Percentiles rank a stretch among this genome's conserved stretches.
Conservation (phyloP, 352 stramenopile species). For the Phytophthora europaea region DNA sequence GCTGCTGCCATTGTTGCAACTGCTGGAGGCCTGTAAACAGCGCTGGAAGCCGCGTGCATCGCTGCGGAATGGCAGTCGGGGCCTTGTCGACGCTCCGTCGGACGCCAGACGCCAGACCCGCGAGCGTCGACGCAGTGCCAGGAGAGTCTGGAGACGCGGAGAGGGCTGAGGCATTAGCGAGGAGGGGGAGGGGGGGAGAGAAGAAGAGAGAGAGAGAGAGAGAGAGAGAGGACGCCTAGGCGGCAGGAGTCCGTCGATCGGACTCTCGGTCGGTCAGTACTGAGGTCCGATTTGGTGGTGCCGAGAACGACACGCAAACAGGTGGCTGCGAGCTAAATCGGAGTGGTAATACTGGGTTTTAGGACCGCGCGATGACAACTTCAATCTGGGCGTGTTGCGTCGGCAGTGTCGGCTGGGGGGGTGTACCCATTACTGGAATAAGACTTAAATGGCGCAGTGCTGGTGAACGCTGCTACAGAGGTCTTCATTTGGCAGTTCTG, state of each 20-base stretch:
- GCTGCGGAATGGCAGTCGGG: constrained; percentile 9
- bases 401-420: neutral
- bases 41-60: constrained; percentile 14
- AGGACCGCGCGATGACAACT: constrained; percentile 9
- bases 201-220: neutral
- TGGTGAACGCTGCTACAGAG: too few species aligned
- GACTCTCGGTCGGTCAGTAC: neutral
- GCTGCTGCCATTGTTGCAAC: constrained; percentile 25
- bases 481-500: neutral
- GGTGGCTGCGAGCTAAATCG: neutral
- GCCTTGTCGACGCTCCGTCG: neutral
- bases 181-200: neutral
- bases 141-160: constrained; percentile 23
- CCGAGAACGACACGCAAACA: constrained; percentile 27
- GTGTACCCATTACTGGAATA: neutral
- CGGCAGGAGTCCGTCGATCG: neutral
- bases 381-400: constrained; percentile 17
- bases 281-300: constrained; percentile 17
- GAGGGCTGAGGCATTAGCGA: constrained; percentile 31
- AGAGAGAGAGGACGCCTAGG: neutral
- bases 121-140: constrained; percentile 32
- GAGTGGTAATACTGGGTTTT: neutral
- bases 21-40: constrained; percentile 3
- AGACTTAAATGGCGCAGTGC: neutral
- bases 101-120: constrained; percentile 12